A percentile compares a stretch with the other conserved stretches of the same genome.
Conservation (phyloP, 768 basidiomycete genomes). For the Panellus pusillus region DNA sequence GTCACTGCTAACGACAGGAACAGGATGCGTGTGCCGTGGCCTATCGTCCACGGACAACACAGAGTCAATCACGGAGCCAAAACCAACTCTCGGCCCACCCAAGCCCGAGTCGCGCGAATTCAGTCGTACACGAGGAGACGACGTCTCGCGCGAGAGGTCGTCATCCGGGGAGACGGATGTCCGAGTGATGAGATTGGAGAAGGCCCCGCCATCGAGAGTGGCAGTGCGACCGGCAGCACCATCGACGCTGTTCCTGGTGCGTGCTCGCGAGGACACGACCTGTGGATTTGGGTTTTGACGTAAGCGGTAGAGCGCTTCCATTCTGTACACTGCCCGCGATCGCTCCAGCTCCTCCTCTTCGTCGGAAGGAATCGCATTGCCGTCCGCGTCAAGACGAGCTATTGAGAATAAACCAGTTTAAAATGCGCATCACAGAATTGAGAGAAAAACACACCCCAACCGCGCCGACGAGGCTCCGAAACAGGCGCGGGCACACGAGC, state of each 20-base stretch:
- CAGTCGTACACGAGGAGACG: constrained; percentile 25
- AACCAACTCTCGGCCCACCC: constrained; percentile 12
- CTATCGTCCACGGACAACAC: constrained; percentile 19
- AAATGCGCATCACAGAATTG: constrained; percentile 1
- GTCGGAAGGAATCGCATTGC: constrained; percentile 62
- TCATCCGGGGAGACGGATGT: constrained; percentile 24
- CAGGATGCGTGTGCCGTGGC: constrained; percentile 1
- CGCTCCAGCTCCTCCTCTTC: constrained; percentile 64
- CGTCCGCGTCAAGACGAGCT: constrained; percentile 57
- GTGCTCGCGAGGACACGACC: constrained; percentile 3
- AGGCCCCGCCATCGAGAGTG: not conserved
- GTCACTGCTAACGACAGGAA: not conserved
- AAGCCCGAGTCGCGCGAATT: constrained; percentile 17
- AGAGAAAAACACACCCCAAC: constrained; percentile 42
- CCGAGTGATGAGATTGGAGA: constrained; percentile 18
- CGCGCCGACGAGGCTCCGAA: constrained; percentile 34
- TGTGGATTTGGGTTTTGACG: constrained; percentile 24
- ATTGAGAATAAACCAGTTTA: not conserved
- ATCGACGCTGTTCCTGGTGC: not conserved
- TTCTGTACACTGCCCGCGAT: constrained; percentile 46
- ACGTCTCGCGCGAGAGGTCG: constrained; percentile 3
- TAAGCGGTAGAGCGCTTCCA: constrained; percentile 33
- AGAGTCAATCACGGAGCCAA: constrained; percentile 19
- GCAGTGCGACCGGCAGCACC: not conserved
- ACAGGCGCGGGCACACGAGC: not conserved